Conservation (phyloP, 2,329 filamentous ascomycete species). For the Daldinia sp. region DNA sequence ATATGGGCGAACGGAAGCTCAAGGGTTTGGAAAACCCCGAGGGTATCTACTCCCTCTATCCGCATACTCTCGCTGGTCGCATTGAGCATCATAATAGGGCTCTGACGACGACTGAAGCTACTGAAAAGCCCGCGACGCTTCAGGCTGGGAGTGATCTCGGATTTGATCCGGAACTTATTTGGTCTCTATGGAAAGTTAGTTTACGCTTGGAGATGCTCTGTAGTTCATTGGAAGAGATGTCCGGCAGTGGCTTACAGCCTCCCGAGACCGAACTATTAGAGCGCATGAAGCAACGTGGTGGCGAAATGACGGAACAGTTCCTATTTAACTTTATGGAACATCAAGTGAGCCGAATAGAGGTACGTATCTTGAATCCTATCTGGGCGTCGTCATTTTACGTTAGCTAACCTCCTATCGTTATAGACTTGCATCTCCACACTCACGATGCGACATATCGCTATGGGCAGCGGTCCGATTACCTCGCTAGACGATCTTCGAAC, state of each 20-base stretch:
- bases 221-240: slow-evolving; percentile 79
- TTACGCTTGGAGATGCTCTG: slow-evolving; percentile 93
- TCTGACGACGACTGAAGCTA: slow-evolving; percentile 47
- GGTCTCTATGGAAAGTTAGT: slow-evolving; percentile 89
- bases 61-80: slow-evolving; percentile 84
- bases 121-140: slow-evolving; percentile 68
- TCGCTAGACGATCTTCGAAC: slow-evolving; percentile 76
- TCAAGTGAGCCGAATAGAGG: slow-evolving; percentile 95
- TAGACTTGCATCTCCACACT: slow-evolving; percentile 85
- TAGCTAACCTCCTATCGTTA: slow-evolving; percentile 37
- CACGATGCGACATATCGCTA: slow-evolving; percentile 78
- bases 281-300: slow-evolving; percentile 69
- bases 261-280: slow-evolving; percentile 87
- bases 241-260: slow-evolving; percentile 70
- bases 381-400: background rate
- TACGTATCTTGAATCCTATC: slow-evolving; percentile 55
- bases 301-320: slow-evolving; percentile 88
- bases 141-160: slow-evolving; percentile 70
- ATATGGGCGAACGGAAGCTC: slow-evolving; percentile 91
- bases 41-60: slow-evolving; percentile 93
- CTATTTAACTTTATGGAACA: slow-evolving; percentile 91
- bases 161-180: slow-evolving; percentile 85
- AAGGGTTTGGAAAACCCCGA: slow-evolving; percentile 98
- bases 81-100: slow-evolving; percentile 71
- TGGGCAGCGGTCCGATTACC: slow-evolving; percentile 68